Evolutionary conservation across 148 eudicot genomes (phyloP), one percentile per base, ranked within the genome.

Genomic region (Rhododendron griersonianum): DNA sequence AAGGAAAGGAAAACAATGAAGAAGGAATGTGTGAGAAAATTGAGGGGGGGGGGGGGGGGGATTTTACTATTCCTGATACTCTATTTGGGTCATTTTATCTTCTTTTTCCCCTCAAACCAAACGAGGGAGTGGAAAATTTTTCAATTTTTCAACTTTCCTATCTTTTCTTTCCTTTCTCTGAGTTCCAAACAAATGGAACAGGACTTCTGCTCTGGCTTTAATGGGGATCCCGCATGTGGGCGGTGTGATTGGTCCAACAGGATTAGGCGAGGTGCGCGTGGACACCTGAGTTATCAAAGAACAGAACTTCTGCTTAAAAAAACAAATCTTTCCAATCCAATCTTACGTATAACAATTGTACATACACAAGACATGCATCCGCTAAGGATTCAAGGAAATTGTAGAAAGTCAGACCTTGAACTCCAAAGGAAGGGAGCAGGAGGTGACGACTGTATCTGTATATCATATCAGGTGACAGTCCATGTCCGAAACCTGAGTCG

Each of bases 391-490:
- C 7, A 21, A 59, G 9, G 25, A n/a, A 37, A n/a, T 59, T 69
- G 7, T 23, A 73, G 30, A 3, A 55, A 55, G 61, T 28, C 33
- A 84, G 85, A 95, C 98, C 98, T 93, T 90, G 90, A 89, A 97
- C 95, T 5, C 96, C 99, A 47, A 97, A 97, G 21, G 95, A 91
- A 85, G 98, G 98, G 45, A 97, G 96, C 87, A 97, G 73, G n/a
- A 97, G 91, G 47, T 97, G 98, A 71, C 99, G 98, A 79, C 99
- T 97, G 69, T 95, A 95, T 82, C 99, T 90, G 84, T 95, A 95
- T 79, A 95, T 94, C 82, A 91, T 92, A 84, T 93, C 94, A 18
- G 94, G 85, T 30, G 98, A 89, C 81, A 95, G 88, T 19, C 88
- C 89, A 67, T 93, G 80, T 63, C 86, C 87, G 77, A 47, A 69